phyloP scores from a whole-genome alignment of 345 rosid species.

The Eutrema heterophyllum region DNA sequence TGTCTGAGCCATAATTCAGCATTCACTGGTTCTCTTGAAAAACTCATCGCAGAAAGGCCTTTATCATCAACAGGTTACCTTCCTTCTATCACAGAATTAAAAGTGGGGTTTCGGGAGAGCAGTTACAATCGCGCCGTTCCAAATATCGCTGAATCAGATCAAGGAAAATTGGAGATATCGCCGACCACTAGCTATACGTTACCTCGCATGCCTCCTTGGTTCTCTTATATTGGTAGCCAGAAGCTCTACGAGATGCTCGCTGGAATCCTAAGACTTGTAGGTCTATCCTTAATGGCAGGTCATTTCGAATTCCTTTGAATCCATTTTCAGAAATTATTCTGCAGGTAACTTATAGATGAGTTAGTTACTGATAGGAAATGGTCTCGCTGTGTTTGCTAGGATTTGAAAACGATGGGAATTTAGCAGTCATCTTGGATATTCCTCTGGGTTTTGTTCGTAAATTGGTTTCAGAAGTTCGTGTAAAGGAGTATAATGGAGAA shows the following conservation, averaged over 20 bases:
- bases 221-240: conserved; percentile 62
- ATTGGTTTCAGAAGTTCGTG: conserved; percentile 69
- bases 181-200: conserved; percentile 40
- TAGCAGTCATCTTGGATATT: conserved; percentile 67
- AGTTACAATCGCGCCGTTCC: conserved; percentile 22
- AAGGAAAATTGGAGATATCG: conserved; percentile 27
- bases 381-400: conserved; percentile 46
- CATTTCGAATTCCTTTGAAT: conserved; percentile 34
- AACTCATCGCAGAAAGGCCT: conserved; percentile 53
- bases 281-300: conserved; percentile 88
- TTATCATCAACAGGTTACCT: conserved; percentile 68
- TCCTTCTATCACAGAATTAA: conserved; percentile 68
- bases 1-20: conserved; percentile 66
- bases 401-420: conserved; percentile 47
- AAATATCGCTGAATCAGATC: conserved; percentile 35
- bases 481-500: conserved; percentile 56
- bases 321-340: conserved; percentile 9
- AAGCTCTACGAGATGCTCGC: conserved; percentile 70
- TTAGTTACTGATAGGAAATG: conserved; percentile 25
- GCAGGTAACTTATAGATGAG: not conserved
- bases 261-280: conserved; percentile 81
- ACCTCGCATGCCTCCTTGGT: conserved; percentile 90
- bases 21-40: conserved; percentile 71
- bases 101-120: conserved; percentile 39
- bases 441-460: conserved; percentile 59